These are phyloP conservation scores for Serendipita sp. DNA, from an alignment of 768 basidiomycete genomes.

Conservation along the genomic window DNA sequence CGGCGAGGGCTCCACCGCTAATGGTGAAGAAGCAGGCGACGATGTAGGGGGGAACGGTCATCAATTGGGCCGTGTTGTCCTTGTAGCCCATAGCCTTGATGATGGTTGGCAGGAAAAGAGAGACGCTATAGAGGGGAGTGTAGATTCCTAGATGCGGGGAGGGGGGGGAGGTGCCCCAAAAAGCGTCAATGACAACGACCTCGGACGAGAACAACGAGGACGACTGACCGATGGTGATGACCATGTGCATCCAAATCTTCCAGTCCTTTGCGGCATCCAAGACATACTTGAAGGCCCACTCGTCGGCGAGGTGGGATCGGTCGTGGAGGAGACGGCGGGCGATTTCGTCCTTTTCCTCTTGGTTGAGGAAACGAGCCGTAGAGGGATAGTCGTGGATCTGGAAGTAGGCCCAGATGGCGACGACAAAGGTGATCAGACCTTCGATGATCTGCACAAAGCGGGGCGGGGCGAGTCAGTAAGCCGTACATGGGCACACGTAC, in stretches of 20 bases:
- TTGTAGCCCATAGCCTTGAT: conserved; percentile 44
- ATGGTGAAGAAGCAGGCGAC: conserved; percentile 55
- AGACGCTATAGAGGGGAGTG: conserved; percentile 19
- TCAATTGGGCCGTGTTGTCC: conserved; percentile 58
- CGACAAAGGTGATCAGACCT: conserved; percentile 16
- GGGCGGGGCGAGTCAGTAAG: neutral
- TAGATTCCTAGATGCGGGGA: neutral
- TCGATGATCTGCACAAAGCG: conserved; percentile 12
- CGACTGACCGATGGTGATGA: neutral
- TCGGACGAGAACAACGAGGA: neutral
- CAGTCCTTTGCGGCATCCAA: conserved; percentile 13
- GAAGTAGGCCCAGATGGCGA: conserved; percentile 18
- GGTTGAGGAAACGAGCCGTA: conserved; percentile 20
- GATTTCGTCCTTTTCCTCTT: conserved; percentile 15
- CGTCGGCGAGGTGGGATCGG: conserved; percentile 11
- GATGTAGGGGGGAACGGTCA: conserved; percentile 64
- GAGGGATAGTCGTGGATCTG: conserved; percentile 22
- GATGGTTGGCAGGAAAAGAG: conserved; percentile 64
- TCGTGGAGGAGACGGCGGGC: conserved; percentile 13
- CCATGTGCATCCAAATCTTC: conserved; percentile 14
- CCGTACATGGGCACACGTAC: too few species aligned
- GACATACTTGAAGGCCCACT: conserved; percentile 11
- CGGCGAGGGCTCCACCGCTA: conserved; percentile 44
- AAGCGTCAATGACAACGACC: neutral
- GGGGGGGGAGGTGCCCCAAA: neutral